phyloP scores from a whole-genome alignment of 352 stramenopile species.

The Phytophthora pinifolia region DNA sequence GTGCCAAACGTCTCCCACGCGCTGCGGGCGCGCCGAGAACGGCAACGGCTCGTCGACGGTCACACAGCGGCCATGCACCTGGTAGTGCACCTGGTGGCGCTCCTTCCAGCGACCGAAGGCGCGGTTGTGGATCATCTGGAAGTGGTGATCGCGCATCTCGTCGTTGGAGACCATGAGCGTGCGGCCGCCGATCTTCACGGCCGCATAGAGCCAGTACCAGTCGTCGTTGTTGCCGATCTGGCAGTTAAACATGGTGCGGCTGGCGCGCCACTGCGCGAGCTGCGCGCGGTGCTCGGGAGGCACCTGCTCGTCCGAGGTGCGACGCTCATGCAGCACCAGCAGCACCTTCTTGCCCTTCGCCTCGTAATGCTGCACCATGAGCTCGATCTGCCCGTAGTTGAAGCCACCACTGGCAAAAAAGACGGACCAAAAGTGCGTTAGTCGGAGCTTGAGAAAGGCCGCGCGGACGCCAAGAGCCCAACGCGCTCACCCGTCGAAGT shows the following conservation, averaged over 20 bases:
- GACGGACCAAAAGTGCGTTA: slow-evolving; percentile 3
- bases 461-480: slow-evolving; percentile 7
- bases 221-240: slow-evolving; percentile 97
- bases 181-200: slow-evolving; percentile 77
- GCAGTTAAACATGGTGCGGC: slow-evolving; percentile 92
- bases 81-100: slow-evolving; percentile 94
- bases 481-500: slow-evolving; percentile 85
- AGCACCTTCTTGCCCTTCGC: slow-evolving; percentile 87
- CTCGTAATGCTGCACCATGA: slow-evolving; percentile 91
- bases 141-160: slow-evolving; percentile 99
- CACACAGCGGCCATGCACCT: slow-evolving; percentile 52
- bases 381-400: slow-evolving; percentile 96
- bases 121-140: slow-evolving; percentile 97
- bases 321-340: slow-evolving; percentile 95
- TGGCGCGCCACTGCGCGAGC: slow-evolving; percentile 73
- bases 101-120: slow-evolving; percentile 98
- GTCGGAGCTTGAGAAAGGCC: slow-evolving; percentile 11
- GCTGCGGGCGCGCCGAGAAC: slow-evolving; percentile 66
- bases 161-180: slow-evolving; percentile 97
- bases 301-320: slow-evolving; percentile 90
- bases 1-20: slow-evolving; percentile 61
- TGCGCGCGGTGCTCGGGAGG: slow-evolving; percentile 71
- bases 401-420: slow-evolving; percentile 80
- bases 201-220: slow-evolving; percentile 99
- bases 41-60: slow-evolving; percentile 53